Base-by-base conservation (phyloP, 148 eudicot species). In the Silene latifolia region DNA sequence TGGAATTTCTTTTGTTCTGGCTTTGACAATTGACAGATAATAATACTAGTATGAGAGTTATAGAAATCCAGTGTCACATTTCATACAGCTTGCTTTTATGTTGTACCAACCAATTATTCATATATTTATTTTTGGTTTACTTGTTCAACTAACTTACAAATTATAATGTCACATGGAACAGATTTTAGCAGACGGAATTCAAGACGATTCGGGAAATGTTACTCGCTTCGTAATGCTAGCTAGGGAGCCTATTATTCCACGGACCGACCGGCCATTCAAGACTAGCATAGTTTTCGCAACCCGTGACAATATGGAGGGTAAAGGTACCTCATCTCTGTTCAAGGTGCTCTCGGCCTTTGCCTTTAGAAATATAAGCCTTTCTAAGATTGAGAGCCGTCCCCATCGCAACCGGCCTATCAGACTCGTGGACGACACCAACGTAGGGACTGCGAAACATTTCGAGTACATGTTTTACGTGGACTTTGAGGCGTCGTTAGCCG, bases 401-500 rank as follows among this genome's bases (percentile, higher is more conserved):
- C 98, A 92, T 80, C 85, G 98, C 23, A 87, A 88, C 78, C 65
- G 89, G 5, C 98, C 98, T 35, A 90, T 92, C 6, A 66, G 93
- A 63, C 76, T 95, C 0, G 97, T 95, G 0, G 96, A 88, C 60
- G 98, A 92, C 35, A 89, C 87, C 19, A 90, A 92, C 35, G 90
- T 85, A 1, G 98, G 97, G 7, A 94, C 98, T 0, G 93, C 97
- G 0, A 94, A 91, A 85, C 96, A 94, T 44, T 94, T 94, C 69
- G 98, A 94, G 89, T 94, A 94, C 89, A 83, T 94, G 88, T 94
- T 88, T 56, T 94, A 94, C 19, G 90, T 94, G 2, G 98, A 94
- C 69, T 94, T 94, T 21, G 96, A 91, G 79, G 98, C 98, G 1
- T 94, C 98, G 0, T 83, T 94, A 93, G 98, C 97, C 21, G 98